Percentiles rank a stretch among this genome's conserved stretches.
These are phyloP conservation scores for Penicillium olsonii DNA, from an alignment of 2,329 filamentous ascomycete species.

Conservation along the genomic window DNA sequence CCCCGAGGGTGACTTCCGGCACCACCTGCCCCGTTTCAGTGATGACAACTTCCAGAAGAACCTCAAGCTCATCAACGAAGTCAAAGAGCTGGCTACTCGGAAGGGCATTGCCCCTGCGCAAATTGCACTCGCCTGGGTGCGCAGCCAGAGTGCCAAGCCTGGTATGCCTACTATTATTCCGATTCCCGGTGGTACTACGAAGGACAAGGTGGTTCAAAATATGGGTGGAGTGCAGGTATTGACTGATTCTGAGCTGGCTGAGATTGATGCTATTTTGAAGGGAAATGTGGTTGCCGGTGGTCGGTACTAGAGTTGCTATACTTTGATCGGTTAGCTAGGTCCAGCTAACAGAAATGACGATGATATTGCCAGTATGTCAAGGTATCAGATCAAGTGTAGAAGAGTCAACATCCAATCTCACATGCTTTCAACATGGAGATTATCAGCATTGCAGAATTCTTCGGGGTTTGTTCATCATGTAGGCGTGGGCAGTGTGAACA, in stretches of 20 bases:
- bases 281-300: slow-evolving; percentile 41
- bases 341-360: slow-evolving; percentile 7
- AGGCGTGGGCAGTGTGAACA: slow-evolving; percentile 11
- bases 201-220: slow-evolving; percentile 39
- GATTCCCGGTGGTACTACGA: slow-evolving; percentile 40
- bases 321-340: slow-evolving; percentile 16
- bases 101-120: slow-evolving; percentile 50
- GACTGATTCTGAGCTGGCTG: slow-evolving; percentile 45
- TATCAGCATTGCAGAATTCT: slow-evolving; percentile 52
- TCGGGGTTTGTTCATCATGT: slow-evolving; percentile 40
- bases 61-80: slow-evolving; percentile 49
- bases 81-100: slow-evolving; percentile 47
- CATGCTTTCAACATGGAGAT: slow-evolving; percentile 34
- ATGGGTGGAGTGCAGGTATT: slow-evolving; percentile 31
- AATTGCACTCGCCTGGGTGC: slow-evolving; percentile 53
- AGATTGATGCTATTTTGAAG: slow-evolving; percentile 54
- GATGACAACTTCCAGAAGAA: slow-evolving; percentile 54
- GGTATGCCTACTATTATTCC: slow-evolving; percentile 47
- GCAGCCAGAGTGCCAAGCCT: slow-evolving; percentile 42
- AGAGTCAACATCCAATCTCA: slow-evolving; percentile 48
- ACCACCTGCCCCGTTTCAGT: slow-evolving; percentile 51
- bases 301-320: slow-evolving; percentile 25
- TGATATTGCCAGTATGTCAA: not conserved
- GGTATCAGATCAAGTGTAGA: slow-evolving; percentile 51
- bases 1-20: slow-evolving; percentile 49